Evolutionary conservation across 306 rosid genomes (phyloP).

Genomic region (Abrus pulchellus): DNA sequence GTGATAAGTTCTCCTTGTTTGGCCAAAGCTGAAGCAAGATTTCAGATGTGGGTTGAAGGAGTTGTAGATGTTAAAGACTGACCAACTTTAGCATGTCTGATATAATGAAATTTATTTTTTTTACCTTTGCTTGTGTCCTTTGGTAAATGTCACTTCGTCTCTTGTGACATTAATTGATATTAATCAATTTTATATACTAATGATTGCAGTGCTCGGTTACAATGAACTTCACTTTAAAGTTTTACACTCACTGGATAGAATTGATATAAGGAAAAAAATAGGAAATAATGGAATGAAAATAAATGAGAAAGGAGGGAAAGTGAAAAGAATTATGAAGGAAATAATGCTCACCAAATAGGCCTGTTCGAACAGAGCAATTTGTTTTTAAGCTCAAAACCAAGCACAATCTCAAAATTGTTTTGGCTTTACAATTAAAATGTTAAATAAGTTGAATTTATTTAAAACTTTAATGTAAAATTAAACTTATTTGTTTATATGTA

Average conservation of each 20-base stretch:
- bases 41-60: too few species aligned
- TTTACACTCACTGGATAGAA: neutral
- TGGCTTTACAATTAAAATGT: too few species aligned
- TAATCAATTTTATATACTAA: neutral
- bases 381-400: too few species aligned
- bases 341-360: too few species aligned
- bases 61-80: slow-evolving; percentile 65
- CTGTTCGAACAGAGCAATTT: too few species aligned
- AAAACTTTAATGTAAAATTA: neutral
- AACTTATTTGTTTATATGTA: neutral
- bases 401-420: too few species aligned
- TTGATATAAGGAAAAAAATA: too few species aligned
- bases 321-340: too few species aligned
- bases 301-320: too few species aligned
- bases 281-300: too few species aligned
- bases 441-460: neutral
- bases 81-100: slow-evolving; percentile 20
- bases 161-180: neutral
- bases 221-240: neutral
- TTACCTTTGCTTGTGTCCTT: slow-evolving; percentile 22
- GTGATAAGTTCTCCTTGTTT: slow-evolving; percentile 97
- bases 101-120: neutral
- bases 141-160: slow-evolving; percentile 3
- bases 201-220: neutral
- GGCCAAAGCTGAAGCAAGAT: slow-evolving; percentile 26